phyloP scores from a whole-genome alignment of 768 basidiomycete genomes.

The Hemileccinum impolitum region DNA sequence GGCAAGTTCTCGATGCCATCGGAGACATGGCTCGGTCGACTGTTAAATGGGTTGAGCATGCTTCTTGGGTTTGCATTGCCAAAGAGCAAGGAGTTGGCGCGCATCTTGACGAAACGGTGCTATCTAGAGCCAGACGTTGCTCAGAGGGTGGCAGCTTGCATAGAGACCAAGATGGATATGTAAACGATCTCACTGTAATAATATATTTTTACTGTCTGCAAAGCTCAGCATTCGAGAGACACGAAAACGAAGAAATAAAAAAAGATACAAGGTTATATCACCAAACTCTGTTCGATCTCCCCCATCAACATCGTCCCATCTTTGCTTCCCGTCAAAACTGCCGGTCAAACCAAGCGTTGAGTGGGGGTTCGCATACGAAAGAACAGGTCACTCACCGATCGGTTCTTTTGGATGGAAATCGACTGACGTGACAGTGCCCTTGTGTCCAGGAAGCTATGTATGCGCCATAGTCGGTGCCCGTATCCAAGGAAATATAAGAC shows the following conservation, averaged over 20 bases:
- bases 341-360: slow-evolving; percentile 3
- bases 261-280: slow-evolving; percentile 32
- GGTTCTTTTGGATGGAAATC: slow-evolving; percentile 97
- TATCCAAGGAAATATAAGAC: background rate
- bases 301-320: slow-evolving; percentile 91
- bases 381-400: slow-evolving; percentile 60
- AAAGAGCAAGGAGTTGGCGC: slow-evolving; percentile 17
- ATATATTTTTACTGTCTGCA: background rate
- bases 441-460: slow-evolving; percentile 85
- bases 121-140: slow-evolving; percentile 22
- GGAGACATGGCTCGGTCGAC: slow-evolving; percentile 18
- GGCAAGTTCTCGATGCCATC: slow-evolving; percentile 24
- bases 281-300: slow-evolving; percentile 72
- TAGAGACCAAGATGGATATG: slow-evolving; percentile 11
- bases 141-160: slow-evolving; percentile 21
- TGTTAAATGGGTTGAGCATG: slow-evolving; percentile 18
- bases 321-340: slow-evolving; percentile 90
- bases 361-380: background rate
- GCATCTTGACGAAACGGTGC: slow-evolving; percentile 25
- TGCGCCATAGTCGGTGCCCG: background rate
- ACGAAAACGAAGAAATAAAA: background rate
- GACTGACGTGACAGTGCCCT: slow-evolving; percentile 92
- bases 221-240: slow-evolving; percentile 1
- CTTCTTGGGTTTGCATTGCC: slow-evolving; percentile 18
- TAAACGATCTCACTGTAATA: slow-evolving; percentile 8